Base-by-base conservation (phyloP, 1,284 basidiomycete genomes). In the Sporisorium exsertum region DNA sequence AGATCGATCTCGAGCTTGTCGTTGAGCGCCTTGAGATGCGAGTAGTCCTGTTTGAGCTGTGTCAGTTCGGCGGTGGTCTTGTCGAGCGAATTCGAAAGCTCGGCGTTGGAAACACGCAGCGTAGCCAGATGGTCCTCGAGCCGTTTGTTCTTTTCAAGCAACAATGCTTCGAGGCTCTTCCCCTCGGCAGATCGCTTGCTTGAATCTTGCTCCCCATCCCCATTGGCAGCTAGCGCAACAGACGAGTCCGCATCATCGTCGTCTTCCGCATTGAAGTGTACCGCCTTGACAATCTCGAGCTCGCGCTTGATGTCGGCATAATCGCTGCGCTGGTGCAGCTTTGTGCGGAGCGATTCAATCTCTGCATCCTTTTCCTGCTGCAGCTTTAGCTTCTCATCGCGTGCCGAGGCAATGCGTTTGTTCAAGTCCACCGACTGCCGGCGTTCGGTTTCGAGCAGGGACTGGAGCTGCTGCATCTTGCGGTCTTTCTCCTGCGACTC, bases 81-180 rank as follows among this genome's bases (percentile, higher is more conserved):
- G 22, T 46, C 46, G 26, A 67, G 43, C 33, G 66, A 58, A 9
- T 35, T 15, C 5, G 58, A 63, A 8, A 79, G 62, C 43, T 79
- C 75, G 46, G 52, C 46, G 33, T 74, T 71, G 20, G 60, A 95
- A 91, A 94, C 94, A 63, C 95, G 89, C 80, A 97, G 91, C 78
- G 91, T 94, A 3, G 96, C 96, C 45, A 98, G 87, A 82, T 98
- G 94, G 79, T 98, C 95, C 49, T 94, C 89, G n/a, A 99, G 90
- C 52, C 92, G 91, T 82, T 94, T 93, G 87, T 98, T 99, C 88
- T 97, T 98, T 54, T 90, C 91, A 2, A 95, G 93, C 29, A 99
- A 89, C 1, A 98, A 90, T 27, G 91, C 90, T 86, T 99, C 96
- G 0, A 99, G 89, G 0, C 94, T 93, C 84, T 92, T 92, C 24